Base-by-base conservation (phyloP, 1,284 basidiomycete genomes). In the Sporisorium iseilematis-ciliati region DNA sequence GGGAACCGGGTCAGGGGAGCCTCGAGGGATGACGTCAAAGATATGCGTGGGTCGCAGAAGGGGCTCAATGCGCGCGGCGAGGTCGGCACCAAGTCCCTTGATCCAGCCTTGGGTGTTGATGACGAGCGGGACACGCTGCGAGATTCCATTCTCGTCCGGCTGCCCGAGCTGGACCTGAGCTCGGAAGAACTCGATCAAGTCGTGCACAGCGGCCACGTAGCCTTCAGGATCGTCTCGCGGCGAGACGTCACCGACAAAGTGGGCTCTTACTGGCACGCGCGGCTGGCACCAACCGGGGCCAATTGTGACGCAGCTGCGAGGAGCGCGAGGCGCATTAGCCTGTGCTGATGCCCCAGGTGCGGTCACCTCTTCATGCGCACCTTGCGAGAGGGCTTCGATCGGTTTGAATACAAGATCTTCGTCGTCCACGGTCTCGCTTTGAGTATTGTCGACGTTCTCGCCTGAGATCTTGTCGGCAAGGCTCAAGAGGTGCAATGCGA, bases 101-200 rank as follows among this genome's bases (percentile, higher is more conserved):
- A 90, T 90, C 96, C 96, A 99, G 2, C 96, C 96, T 90, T 96
- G 95, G 0, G 93, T 97, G 85, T 99, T 99, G 60, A 98, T 90
- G 10, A 98, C 89, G 6, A 99, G 89, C 0, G 96, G 96, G 4
- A 85, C 75, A 12, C 63, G 49, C 21, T 43, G 40, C 31, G 51
- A 31, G 5, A 21, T 31, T 18, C 48, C 50, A n/a, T 46, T 21
- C 38, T 57, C 53, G 21, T 48, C 41, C 18, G 46, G 26, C 23
- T 57, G 51, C 12, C 60, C 55, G 4, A 48, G 60, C 41, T 71
- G 74, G 23, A 74, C 57, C 25, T 65, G 51, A 20, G 25, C 40
- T 18, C 59, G 57, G 56, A 85, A 97, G 2, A 89, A 88, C 49
- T 92, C 88, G 38, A 94, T 55, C 10, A 95, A 87, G 2, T 91